phyloP scores from a whole-genome alignment of 345 rosid species.

The Clausena lansium region DNA sequence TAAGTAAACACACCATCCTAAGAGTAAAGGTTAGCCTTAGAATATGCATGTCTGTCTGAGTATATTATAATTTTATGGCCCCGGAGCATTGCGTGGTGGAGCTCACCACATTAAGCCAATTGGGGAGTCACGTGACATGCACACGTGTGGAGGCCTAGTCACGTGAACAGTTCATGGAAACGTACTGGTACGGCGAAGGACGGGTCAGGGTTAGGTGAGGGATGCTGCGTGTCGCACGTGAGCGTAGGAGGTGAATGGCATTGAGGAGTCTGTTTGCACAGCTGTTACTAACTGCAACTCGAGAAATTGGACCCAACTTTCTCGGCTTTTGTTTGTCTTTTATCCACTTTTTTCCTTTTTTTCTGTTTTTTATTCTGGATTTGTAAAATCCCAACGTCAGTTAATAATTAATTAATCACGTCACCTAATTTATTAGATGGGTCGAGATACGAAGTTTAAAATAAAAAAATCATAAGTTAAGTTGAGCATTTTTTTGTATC shows the following conservation, averaged over 20 bases:
- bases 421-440: no score
- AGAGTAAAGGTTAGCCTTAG: no score
- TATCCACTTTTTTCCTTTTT: not conserved
- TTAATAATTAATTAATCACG: no score
- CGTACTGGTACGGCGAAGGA: constrained; percentile 37
- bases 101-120: no score
- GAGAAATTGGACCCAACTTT: not conserved
- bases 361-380: not conserved
- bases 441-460: no score
- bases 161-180: constrained; percentile 21
- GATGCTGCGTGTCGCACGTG: constrained; percentile 26
- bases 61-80: not conserved
- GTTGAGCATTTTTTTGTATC: no score
- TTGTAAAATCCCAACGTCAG: no score
- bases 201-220: constrained; percentile 27
- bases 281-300: constrained; percentile 22
- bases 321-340: not conserved
- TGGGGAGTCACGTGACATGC: constrained; percentile 17
- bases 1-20: no score
- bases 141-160: constrained; percentile 4
- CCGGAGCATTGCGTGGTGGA: not conserved
- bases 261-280: constrained; percentile 10
- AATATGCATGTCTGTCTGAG: no score
- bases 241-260: constrained; percentile 2
- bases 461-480: no score